Percentiles rank a stretch among this genome's conserved stretches.
These are phyloP conservation scores for Exophiala viscosa DNA, from an alignment of 2,329 filamentous ascomycete genomes.

Conservation along the genomic window DNA sequence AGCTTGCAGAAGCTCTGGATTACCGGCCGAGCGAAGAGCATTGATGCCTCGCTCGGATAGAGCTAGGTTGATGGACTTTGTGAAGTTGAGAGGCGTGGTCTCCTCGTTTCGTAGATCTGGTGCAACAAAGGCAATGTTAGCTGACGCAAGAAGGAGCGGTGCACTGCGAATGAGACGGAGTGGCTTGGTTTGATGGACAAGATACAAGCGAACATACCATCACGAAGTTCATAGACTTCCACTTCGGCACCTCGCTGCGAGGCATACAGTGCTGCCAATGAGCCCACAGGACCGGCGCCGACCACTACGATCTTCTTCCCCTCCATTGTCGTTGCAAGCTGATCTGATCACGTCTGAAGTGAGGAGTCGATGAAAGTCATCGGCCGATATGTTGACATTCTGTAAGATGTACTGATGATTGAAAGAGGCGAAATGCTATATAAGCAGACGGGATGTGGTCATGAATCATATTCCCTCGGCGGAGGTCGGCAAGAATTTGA, in stretches of 20 bases:
- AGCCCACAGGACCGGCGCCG: conserved; percentile 89
- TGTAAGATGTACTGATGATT: too few relatives aligned
- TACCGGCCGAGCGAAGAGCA: conserved; percentile 69
- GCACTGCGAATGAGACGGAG: background rate
- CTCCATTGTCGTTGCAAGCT: conserved; percentile 9
- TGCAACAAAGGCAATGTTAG: background rate
- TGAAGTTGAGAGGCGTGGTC: conserved; percentile 87
- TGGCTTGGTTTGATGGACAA: background rate
- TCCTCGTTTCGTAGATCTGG: conserved; percentile 80
- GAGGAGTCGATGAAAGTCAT: too few relatives aligned
- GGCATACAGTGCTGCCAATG: conserved; percentile 87
- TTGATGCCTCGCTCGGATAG: conserved; percentile 91
- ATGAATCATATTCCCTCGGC: too few relatives aligned
- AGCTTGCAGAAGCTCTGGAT: conserved; percentile 64
- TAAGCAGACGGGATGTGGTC: too few relatives aligned
- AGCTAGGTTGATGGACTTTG: conserved; percentile 96
- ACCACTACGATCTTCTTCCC: conserved; percentile 72
- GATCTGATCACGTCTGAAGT: too few relatives aligned
- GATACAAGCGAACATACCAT: conserved; percentile 59
- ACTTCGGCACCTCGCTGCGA: conserved; percentile 83
- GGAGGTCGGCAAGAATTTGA: too few relatives aligned
- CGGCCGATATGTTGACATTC: too few relatives aligned
- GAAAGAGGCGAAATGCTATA: too few relatives aligned
- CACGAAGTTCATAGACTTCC: conserved; percentile 87
- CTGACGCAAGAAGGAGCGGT: too few relatives aligned